A percentile compares a stretch with the other conserved stretches of the same genome.
phyloP scores from a whole-genome alignment of 2,329 filamentous ascomycete species.

The Rosellinia necatrix region DNA sequence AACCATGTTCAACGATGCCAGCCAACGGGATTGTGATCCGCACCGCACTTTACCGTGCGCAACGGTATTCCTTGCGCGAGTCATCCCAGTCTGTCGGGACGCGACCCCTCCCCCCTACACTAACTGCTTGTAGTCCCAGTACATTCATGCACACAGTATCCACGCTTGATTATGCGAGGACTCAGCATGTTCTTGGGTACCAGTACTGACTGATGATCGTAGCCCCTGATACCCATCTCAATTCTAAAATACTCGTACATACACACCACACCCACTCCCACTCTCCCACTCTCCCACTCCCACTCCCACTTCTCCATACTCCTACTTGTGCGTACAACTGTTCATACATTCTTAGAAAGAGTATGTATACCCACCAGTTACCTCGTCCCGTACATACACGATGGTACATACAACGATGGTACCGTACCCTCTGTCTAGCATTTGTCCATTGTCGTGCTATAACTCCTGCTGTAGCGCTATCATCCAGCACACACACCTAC shows the following conservation, averaged over 20 bases:
- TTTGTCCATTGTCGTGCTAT: too few relatives aligned
- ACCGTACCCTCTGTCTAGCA: too few relatives aligned
- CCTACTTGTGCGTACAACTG: too few relatives aligned
- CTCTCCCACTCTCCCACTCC: conserved; percentile 7
- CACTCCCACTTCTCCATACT: background rate
- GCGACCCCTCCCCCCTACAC: background rate
- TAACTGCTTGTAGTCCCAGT: too few relatives aligned
- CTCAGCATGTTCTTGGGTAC: background rate
- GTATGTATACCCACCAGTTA: too few relatives aligned
- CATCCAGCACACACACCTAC: background rate
- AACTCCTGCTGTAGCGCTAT: too few relatives aligned
- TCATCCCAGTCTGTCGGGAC: conserved; percentile 35
- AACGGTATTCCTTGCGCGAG: conserved; percentile 33
- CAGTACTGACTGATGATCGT: conserved; percentile 1
- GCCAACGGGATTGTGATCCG: conserved; percentile 32
- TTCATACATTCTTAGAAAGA: too few relatives aligned
- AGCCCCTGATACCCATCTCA: conserved; percentile 2
- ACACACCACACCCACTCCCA: background rate
- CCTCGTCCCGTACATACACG: too few relatives aligned
- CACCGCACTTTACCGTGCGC: conserved; percentile 28
- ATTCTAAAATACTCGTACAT: background rate
- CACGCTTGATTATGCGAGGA: background rate
- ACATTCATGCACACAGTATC: conserved; percentile 3
- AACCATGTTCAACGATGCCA: conserved; percentile 23
- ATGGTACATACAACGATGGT: too few relatives aligned